A percentile compares a stretch with the other conserved stretches of the same genome.
Evolutionary conservation across 2,329 filamentous ascomycete species (phyloP).

Genomic region (Epichloe glyceriae): DNA sequence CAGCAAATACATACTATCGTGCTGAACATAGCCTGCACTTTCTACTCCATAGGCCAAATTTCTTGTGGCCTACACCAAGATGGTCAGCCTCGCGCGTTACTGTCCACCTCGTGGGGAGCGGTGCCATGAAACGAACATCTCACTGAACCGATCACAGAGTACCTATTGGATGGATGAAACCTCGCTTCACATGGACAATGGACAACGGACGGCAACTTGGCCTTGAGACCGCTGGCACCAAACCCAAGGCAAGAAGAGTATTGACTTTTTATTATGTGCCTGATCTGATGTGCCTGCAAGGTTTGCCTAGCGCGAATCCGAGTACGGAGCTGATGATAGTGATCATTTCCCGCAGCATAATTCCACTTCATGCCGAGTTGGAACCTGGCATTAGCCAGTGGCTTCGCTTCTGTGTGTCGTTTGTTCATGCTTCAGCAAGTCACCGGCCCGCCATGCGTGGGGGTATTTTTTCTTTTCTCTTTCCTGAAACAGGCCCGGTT

Average conservation of each 20-base stretch:
- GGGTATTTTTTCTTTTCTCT: background rate
- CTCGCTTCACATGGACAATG: background rate
- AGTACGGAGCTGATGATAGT: background rate
- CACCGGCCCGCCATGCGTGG: background rate
- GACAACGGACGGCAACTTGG: background rate
- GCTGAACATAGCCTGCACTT: background rate
- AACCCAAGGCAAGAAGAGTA: no score
- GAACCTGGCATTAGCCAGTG: background rate
- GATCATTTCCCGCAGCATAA: background rate
- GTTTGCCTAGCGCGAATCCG: background rate
- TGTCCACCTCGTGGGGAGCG: no score
- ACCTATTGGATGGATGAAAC: background rate
- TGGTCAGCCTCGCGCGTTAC: background rate
- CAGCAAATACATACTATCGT: no score
- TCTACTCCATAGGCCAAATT: background rate
- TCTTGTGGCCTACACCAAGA: background rate
- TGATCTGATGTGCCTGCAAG: background rate
- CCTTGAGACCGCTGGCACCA: background rate
- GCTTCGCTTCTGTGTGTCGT: background rate
- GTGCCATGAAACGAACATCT: background rate
- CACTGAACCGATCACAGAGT: background rate
- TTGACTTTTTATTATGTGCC: background rate
- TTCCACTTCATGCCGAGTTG: background rate
- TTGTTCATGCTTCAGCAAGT: constrained; percentile 1
- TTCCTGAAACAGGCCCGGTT: constrained; percentile 5